Percentiles rank a stretch among this genome's conserved stretches.
phyloP scores from a whole-genome alignment of 768 basidiomycete genomes.

The Pleurotus cornucopiae region DNA sequence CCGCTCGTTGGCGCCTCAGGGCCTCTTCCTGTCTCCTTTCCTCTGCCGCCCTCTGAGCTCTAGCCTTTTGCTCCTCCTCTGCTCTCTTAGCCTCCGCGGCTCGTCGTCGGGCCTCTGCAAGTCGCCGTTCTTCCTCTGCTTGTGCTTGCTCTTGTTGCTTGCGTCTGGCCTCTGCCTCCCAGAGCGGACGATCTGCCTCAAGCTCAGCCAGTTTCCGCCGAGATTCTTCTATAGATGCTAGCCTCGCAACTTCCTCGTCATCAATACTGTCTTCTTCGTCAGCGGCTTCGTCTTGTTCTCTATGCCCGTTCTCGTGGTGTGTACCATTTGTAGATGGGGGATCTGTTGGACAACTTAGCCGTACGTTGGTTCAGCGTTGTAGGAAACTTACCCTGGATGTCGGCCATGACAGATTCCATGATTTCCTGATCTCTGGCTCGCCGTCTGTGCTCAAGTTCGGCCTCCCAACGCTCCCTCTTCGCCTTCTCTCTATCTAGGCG shows the following conservation, averaged over 20 bases:
- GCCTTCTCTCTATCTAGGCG: constrained; percentile 35
- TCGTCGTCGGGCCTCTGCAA: constrained; percentile 27
- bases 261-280: constrained; percentile 18
- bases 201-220: constrained; percentile 66
- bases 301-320: constrained; percentile 12
- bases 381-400: constrained; percentile 9
- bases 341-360: not conserved
- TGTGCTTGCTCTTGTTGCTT: constrained; percentile 29
- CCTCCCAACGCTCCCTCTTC: constrained; percentile 35
- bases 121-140: constrained; percentile 32
- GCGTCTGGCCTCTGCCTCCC: constrained; percentile 52
- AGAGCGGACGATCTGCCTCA: constrained; percentile 57
- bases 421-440: constrained; percentile 32
- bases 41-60: constrained; percentile 21
- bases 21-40: constrained; percentile 19
- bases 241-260: constrained; percentile 33
- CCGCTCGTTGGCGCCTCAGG: constrained; percentile 18
- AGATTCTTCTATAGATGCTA: constrained; percentile 54
- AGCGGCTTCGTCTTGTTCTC: constrained; percentile 12
- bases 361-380: not conserved
- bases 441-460: constrained; percentile 32
- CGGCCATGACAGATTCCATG: constrained; percentile 35
- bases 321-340: not conserved
- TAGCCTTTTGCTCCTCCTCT: constrained; percentile 21
- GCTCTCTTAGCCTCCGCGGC: constrained; percentile 22